Percentiles rank a stretch among this genome's conserved stretches.
These are phyloP conservation scores for Kluyveromyces dobzhanskii DNA, from an alignment of 805 yeast genomes.

Conservation along the genomic window DNA sequence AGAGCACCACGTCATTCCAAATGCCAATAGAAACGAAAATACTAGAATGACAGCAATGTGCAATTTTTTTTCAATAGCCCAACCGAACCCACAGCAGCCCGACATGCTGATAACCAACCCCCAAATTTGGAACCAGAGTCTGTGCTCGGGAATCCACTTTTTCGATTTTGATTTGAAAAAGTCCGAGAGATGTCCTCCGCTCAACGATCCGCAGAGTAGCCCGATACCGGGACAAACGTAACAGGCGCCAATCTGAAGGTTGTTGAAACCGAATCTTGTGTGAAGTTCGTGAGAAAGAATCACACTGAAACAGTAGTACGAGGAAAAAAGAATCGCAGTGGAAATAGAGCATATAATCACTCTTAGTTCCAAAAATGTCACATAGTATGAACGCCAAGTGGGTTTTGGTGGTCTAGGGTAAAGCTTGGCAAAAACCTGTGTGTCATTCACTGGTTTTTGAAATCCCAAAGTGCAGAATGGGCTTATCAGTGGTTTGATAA, in stretches of 20 bases:
- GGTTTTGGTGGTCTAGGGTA: conserved; percentile 43
- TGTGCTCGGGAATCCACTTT: conserved; percentile 38
- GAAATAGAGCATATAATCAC: conserved; percentile 38
- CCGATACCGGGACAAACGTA: conserved; percentile 48
- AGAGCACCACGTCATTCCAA: conserved; percentile 50
- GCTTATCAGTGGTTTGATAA: conserved; percentile 1
- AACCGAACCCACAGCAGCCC: conserved; percentile 45
- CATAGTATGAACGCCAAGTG: conserved; percentile 30
- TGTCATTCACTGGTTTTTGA: conserved; percentile 20
- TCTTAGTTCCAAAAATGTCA: conserved; percentile 34
- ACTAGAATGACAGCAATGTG: conserved; percentile 35
- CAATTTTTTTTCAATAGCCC: conserved; percentile 37
- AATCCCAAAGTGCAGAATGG: conserved; percentile 20
- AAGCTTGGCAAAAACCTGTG: conserved; percentile 14
- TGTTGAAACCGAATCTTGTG: conserved; percentile 30
- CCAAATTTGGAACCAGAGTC: conserved; percentile 36
- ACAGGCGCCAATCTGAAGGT: conserved; percentile 34
- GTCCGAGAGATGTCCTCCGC: conserved; percentile 44
- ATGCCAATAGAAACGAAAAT: conserved; percentile 39
- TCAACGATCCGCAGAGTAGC: conserved; percentile 39
- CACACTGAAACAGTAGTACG: conserved; percentile 46
- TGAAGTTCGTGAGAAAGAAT: conserved; percentile 37
- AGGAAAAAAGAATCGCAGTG: conserved; percentile 44
- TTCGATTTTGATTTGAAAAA: conserved; percentile 20
- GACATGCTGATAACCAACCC: conserved; percentile 37